Base-by-base conservation (phyloP, 139 green algal genomes). In the Chloropicon primus region DNA sequence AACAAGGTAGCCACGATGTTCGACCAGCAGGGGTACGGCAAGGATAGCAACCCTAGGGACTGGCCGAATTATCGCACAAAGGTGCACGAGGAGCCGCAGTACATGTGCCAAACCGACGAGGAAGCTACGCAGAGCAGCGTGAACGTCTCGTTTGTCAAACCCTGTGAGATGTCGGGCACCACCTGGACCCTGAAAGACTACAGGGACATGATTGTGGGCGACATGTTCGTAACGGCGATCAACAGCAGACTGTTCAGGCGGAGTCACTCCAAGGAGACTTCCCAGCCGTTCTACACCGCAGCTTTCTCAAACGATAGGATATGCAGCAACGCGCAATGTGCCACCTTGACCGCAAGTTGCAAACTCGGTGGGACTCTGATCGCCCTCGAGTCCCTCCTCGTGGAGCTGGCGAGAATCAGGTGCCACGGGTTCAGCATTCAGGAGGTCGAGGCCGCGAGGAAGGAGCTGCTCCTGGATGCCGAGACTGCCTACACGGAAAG, bases 401-500 rank as follows among this genome's bases (percentile, higher is more conserved):
- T 74, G 1, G 89, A 97, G 88, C 71, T 96, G 71, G 89, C 92
- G 1, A 84, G 91, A 1, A 80, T 93, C 22, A 77, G 92, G 29
- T 62, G 88, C 77, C 86, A 96, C 76, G 90, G 91, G 53, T 86
- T 96, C 27, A 80, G 75, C 5, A 80, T 82, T 41, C 76, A 79
- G 21, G 85, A 90, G 77, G 27, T 89, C 21, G 41, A 75, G 1
- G 74, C 86, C 24, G 85, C 85, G 2, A 74, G 73, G 1, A n/a
- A 72, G 23, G 23, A 73, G 17, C 72, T 78, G 25, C 41, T 88
- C 27, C 75, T 84, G 2, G 89, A 94, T 3, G 78, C 86, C 1
- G 91, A 96, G 86, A 86, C 75, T 22, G 84, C 82, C 0, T 95
- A 89, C 79, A 71, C 89, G 27, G 90, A 97, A 81, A 79, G 88